Conservation (phyloP, 1,284 basidiomycete genomes). For the Malassezia sp. region DNA sequence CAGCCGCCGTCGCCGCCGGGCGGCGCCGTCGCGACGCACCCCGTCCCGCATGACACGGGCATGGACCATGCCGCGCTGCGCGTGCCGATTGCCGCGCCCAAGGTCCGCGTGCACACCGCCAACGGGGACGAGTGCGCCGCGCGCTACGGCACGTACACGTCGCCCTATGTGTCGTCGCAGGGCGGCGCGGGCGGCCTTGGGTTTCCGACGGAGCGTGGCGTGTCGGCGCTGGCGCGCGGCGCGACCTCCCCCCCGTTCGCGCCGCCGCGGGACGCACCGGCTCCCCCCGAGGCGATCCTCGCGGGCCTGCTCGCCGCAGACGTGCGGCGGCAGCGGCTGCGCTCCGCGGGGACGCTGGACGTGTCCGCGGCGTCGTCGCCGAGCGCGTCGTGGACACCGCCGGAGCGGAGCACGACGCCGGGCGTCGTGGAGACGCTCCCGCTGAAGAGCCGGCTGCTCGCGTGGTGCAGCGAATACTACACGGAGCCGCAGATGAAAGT, state of each 20-base stretch:
- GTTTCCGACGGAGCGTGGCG: too few relatives aligned
- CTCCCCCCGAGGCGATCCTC: constrained; percentile 31
- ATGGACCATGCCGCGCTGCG: too few relatives aligned
- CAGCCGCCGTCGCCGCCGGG: not conserved
- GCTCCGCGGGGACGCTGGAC: constrained; percentile 18
- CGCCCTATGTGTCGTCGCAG: not conserved
- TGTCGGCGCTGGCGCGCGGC: constrained; percentile 5
- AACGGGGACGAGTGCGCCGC: too few relatives aligned
- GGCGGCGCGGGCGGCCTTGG: constrained; percentile 15
- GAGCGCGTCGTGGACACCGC: constrained; percentile 90
- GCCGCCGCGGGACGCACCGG: constrained; percentile 26
- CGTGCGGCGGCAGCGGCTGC: constrained; percentile 29
- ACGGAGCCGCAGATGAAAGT: constrained; percentile 77
- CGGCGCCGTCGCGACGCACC: too few relatives aligned
- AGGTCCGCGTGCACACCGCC: too few relatives aligned
- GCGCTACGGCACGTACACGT: not conserved
- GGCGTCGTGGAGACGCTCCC: constrained; percentile 55
- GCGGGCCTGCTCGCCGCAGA: constrained; percentile 40
- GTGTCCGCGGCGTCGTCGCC: constrained; percentile 90
- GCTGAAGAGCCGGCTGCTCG: constrained; percentile 80
- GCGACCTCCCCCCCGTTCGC: not conserved
- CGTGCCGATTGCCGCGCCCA: not conserved
- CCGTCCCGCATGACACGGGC: too few relatives aligned
- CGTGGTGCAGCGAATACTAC: constrained; percentile 95
- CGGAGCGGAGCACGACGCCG: too few relatives aligned